Conservation (phyloP, 331 rosid species). For the Malus hybrid region DNA sequence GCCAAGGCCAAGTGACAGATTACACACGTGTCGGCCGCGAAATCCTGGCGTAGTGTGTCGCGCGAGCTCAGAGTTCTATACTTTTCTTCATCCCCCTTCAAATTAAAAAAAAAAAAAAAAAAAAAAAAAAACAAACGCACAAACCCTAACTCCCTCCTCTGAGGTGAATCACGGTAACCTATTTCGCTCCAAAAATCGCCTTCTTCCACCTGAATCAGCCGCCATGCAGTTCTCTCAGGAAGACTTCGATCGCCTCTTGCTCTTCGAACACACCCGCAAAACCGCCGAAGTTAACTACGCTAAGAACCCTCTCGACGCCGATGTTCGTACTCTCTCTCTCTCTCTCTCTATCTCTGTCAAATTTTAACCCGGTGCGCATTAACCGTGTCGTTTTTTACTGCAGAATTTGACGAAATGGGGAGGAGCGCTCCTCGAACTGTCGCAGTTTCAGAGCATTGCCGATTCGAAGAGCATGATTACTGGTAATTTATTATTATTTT, state of each 20-base stretch:
- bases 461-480: conserved; percentile 50
- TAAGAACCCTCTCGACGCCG: conserved; percentile 61
- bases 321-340: conserved; percentile 32
- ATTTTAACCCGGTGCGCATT: not conserved
- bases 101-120: not conserved
- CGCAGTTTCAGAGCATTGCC: conserved; percentile 44
- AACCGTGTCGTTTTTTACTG: not conserved
- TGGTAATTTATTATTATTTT: conserved; percentile 23
- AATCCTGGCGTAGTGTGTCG: not conserved
- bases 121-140: too few relatives aligned
- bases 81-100: too few relatives aligned
- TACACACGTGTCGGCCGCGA: not conserved
- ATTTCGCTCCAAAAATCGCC: not conserved
- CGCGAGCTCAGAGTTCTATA: not conserved
- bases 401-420: conserved; percentile 84
- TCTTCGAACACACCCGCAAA: conserved; percentile 54
- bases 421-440: conserved; percentile 63
- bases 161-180: not conserved
- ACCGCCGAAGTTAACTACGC: conserved; percentile 58
- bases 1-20: not conserved
- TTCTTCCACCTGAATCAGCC: too few relatives aligned
- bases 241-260: conserved; percentile 52
- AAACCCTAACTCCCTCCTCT: not conserved
- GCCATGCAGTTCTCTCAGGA: conserved; percentile 61
- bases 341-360: not conserved